These are phyloP conservation scores for Blastosporella zonata DNA, from an alignment of 1,284 basidiomycete species.

Conservation along the genomic window DNA sequence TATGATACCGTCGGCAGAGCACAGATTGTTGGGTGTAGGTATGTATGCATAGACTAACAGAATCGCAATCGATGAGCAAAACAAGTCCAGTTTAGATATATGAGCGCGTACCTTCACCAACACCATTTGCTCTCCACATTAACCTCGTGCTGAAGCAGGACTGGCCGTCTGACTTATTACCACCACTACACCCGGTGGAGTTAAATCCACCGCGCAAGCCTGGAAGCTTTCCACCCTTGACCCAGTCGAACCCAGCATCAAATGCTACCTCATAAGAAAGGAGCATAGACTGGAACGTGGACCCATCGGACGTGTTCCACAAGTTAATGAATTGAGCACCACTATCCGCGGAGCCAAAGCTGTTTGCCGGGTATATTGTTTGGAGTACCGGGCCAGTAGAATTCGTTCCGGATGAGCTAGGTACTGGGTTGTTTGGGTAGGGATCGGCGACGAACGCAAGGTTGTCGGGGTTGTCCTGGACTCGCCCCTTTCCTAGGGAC, in stretches of 20 bases:
- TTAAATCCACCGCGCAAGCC: conserved; percentile 61
- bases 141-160: conserved; percentile 68
- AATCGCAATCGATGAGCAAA: conserved; percentile 2
- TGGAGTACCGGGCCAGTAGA: conserved; percentile 55
- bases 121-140: conserved; percentile 67
- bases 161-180: conserved; percentile 52
- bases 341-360: conserved; percentile 56
- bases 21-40: conserved; percentile 53
- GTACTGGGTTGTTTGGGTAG: conserved; percentile 48
- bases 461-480: conserved; percentile 54
- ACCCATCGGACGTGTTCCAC: conserved; percentile 57
- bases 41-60: conserved; percentile 62
- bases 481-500: conserved; percentile 56
- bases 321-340: conserved; percentile 64
- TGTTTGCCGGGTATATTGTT: conserved; percentile 60
- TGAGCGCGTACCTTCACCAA: conserved; percentile 57
- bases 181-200: conserved; percentile 61
- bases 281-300: conserved; percentile 58
- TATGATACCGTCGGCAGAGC: conserved; percentile 50
- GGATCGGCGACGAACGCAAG: conserved; percentile 65
- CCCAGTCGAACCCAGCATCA: conserved; percentile 62
- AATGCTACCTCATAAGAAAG: conserved; percentile 73
- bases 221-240: conserved; percentile 72
- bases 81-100: not conserved
- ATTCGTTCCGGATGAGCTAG: conserved; percentile 27